These are phyloP conservation scores for Polytrichum formosum DNA, from an alignment of 225 moss, liverwort and hornwort species.

Conservation along the genomic window DNA sequence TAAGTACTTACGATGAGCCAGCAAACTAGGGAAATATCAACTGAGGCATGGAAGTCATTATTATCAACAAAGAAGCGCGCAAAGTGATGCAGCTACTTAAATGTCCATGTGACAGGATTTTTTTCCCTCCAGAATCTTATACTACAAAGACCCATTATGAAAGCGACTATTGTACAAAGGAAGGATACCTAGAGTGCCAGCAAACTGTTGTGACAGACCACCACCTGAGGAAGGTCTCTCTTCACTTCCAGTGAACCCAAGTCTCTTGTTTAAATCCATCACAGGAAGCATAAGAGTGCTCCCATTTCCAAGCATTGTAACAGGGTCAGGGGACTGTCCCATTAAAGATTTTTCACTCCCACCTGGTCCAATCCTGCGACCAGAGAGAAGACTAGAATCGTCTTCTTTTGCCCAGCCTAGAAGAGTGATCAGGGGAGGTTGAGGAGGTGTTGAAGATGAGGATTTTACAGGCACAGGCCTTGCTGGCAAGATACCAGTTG, in stretches of 20 bases:
- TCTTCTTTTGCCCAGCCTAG: conserved; percentile 75
- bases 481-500: conserved; percentile 48
- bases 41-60: background rate
- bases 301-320: conserved; percentile 39
- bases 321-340: conserved; percentile 60
- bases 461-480: conserved; percentile 54
- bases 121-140: too few relatives aligned
- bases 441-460: conserved; percentile 41
- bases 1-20: background rate
- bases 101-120: background rate
- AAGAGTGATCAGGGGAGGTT: conserved; percentile 32
- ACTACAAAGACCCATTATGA: background rate
- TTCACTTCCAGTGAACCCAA: conserved; percentile 39
- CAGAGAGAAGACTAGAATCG: conserved; percentile 45
- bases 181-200: conserved; percentile 52
- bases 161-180: background rate
- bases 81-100: background rate
- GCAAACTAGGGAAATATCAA: too few relatives aligned
- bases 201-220: conserved; percentile 77
- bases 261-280: conserved; percentile 73
- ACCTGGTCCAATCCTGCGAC: conserved; percentile 52
- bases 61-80: background rate
- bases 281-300: conserved; percentile 39
- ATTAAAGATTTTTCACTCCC: conserved; percentile 41
- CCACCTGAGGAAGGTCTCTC: conserved; percentile 68